A percentile compares a stretch with the other conserved stretches of the same genome.
Evolutionary conservation across 352 stramenopile species (phyloP).

Genomic region (Phytophthora tentaculata): DNA sequence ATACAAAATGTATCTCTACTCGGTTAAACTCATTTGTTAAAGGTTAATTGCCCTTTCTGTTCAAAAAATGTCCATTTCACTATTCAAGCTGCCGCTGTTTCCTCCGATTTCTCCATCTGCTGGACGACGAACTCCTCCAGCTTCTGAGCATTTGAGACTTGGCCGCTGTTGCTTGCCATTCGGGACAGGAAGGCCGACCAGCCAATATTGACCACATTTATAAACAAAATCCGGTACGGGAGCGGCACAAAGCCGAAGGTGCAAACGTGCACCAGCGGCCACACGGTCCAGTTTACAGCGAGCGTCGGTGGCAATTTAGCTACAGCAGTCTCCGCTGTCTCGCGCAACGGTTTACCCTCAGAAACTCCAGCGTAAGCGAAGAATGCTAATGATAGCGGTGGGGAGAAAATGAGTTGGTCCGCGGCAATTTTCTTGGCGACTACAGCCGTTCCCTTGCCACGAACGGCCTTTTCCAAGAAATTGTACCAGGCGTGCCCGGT

Average conservation of each 20-base stretch:
- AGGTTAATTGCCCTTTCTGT: not conserved
- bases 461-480: constrained; percentile 68
- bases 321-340: constrained; percentile 31
- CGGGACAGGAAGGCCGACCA: constrained; percentile 55
- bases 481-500: constrained; percentile 92
- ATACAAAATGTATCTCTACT: too few relatives aligned
- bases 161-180: constrained; percentile 40
- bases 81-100: constrained; percentile 7
- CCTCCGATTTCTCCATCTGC: constrained; percentile 32
- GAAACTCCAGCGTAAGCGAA: constrained; percentile 43
- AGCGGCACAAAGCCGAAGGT: constrained; percentile 56
- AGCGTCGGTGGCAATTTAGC: constrained; percentile 46
- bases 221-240: constrained; percentile 56
- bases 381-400: constrained; percentile 40
- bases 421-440: constrained; percentile 50
- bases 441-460: constrained; percentile 21
- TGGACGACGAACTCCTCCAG: constrained; percentile 29
- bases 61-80: not conserved
- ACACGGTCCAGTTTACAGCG: constrained; percentile 50
- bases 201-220: constrained; percentile 50
- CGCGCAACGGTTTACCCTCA: constrained; percentile 32
- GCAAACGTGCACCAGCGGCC: constrained; percentile 49
- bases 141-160: constrained; percentile 12
- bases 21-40: not conserved
- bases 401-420: constrained; percentile 48